phyloP scores from a whole-genome alignment of 2,329 filamentous ascomycete species.

The Penicillium sp. region DNA sequence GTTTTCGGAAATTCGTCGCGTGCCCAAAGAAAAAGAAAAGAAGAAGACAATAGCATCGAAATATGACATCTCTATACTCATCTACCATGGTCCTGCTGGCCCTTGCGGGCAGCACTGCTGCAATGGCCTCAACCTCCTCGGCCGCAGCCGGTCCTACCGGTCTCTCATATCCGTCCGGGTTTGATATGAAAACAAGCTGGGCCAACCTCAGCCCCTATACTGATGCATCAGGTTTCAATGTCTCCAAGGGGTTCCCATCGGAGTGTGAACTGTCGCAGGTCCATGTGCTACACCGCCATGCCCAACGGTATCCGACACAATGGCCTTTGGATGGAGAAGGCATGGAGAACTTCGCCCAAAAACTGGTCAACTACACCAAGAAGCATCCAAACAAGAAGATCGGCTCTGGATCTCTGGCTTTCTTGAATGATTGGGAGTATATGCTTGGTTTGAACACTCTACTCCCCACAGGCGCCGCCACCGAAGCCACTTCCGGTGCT shows the following conservation, averaged over 20 bases:
- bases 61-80: conserved; percentile 3
- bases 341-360: conserved; percentile 50
- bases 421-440: conserved; percentile 55
- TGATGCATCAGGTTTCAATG: conserved; percentile 21
- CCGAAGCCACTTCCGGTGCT: conserved; percentile 52
- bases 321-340: conserved; percentile 51
- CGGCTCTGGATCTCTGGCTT: conserved; percentile 51
- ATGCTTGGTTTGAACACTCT: conserved; percentile 48
- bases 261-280: conserved; percentile 57
- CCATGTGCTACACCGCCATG: conserved; percentile 56
- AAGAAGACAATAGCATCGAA: background rate
- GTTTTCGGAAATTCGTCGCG: background rate
- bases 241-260: conserved; percentile 48
- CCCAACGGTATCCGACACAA: conserved; percentile 52
- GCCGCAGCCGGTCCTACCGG: conserved; percentile 23
- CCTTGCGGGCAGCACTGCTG: conserved; percentile 7
- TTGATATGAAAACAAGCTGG: conserved; percentile 33
- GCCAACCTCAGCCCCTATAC: conserved; percentile 31
- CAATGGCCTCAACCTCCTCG: conserved; percentile 1
- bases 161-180: conserved; percentile 26
- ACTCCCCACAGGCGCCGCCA: conserved; percentile 50
- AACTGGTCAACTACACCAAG: conserved; percentile 49
- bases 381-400: conserved; percentile 32
- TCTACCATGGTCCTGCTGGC: conserved; percentile 8
- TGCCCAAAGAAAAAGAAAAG: background rate